These are phyloP conservation scores for Orbilia quercus DNA, from an alignment of 2,329 filamentous ascomycete species.

Conservation along the genomic window DNA sequence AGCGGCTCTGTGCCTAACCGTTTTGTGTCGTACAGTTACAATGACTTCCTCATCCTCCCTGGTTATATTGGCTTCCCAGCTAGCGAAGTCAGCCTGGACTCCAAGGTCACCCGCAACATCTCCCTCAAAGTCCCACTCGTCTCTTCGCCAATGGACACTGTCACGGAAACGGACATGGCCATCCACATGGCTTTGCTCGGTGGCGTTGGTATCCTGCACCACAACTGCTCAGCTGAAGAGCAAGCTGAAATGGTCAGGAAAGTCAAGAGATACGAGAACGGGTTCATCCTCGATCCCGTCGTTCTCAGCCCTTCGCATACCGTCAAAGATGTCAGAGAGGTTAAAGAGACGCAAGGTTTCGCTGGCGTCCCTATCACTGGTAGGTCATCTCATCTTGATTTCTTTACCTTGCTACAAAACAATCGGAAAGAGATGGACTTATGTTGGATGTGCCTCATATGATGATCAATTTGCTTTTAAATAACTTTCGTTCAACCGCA, in stretches of 20 bases:
- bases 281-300: constrained; percentile 95
- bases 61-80: constrained; percentile 99
- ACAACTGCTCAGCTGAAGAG: constrained; percentile 97
- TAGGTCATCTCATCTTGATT: constrained; percentile 68
- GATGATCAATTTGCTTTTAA: constrained; percentile 82
- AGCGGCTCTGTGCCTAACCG: background rate
- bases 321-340: constrained; percentile 85
- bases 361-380: constrained; percentile 98
- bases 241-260: constrained; percentile 99
- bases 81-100: constrained; percentile 86
- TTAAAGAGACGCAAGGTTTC: constrained; percentile 99
- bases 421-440: background rate
- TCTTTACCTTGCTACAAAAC: background rate
- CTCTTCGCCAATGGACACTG: constrained; percentile 99
- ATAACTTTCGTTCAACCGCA: constrained; percentile 99
- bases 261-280: constrained; percentile 99
- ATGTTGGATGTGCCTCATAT: constrained; percentile 65
- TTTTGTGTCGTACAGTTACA: constrained; percentile 63
- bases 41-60: constrained; percentile 95
- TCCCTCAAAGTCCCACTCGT: constrained; percentile 95
- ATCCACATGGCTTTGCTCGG: constrained; percentile 94
- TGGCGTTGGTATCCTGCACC: constrained; percentile 93
- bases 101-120: constrained; percentile 93
- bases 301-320: constrained; percentile 89
- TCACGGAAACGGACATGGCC: constrained; percentile 99